Percentiles rank a stretch among this genome's conserved stretches.
Evolutionary conservation across 2,329 filamentous ascomycete species (phyloP).

Genomic region (Lasiodiplodia gonubiensis): DNA sequence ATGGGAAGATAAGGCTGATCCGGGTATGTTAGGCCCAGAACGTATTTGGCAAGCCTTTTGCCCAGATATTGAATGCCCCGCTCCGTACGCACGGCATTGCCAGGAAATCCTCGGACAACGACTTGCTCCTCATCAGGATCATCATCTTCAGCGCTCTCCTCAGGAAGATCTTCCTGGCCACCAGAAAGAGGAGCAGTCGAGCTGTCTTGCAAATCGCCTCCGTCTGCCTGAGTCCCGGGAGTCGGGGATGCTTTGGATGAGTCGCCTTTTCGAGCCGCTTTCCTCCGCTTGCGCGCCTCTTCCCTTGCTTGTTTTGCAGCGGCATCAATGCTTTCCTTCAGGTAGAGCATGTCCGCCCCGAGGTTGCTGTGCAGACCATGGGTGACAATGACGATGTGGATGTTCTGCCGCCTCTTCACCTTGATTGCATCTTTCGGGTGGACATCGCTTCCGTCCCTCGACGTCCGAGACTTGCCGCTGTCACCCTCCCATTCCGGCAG

Average conservation of each 20-base stretch:
- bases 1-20: constrained; percentile 85
- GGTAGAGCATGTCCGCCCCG: constrained; percentile 92
- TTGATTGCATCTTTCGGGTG: constrained; percentile 28
- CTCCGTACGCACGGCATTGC: constrained; percentile 90
- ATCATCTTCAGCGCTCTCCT: constrained; percentile 51
- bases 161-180: constrained; percentile 55
- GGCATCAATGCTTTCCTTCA: constrained; percentile 96
- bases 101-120: constrained; percentile 86
- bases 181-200: constrained; percentile 57
- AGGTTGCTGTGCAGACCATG: constrained; percentile 96
- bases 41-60: constrained; percentile 89
- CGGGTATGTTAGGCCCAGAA: constrained; percentile 88
- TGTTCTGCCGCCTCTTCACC: constrained; percentile 69
- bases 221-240: constrained; percentile 30
- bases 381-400: constrained; percentile 90
- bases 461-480: constrained; percentile 40
- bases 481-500: constrained; percentile 66
- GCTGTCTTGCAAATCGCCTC: background rate
- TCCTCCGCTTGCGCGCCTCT: constrained; percentile 66
- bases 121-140: constrained; percentile 81
- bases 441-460: constrained; percentile 36
- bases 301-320: constrained; percentile 75
- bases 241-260: constrained; percentile 15
- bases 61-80: constrained; percentile 96
- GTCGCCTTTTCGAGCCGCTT: constrained; percentile 29